A percentile compares a stretch with the other conserved stretches of the same genome.
phyloP scores from a whole-genome alignment of 345 rosid species.

The Anacardium occidentale region DNA sequence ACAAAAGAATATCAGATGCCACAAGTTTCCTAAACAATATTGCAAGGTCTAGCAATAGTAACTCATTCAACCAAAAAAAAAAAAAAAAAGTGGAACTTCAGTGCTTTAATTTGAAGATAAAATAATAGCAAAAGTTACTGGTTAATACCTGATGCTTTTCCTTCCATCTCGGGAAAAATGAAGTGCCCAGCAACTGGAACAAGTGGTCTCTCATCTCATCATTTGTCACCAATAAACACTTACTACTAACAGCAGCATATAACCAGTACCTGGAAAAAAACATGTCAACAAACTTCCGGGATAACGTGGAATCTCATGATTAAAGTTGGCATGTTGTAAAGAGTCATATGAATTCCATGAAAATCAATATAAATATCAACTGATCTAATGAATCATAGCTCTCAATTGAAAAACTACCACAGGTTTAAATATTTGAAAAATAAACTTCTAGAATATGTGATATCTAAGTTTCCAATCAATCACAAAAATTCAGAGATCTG shows the following conservation, averaged over 20 bases:
- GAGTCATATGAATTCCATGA: background rate
- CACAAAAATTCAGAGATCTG: background rate
- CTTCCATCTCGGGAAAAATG: slow-evolving; percentile 97
- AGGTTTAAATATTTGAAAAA: background rate
- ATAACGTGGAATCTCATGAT: background rate
- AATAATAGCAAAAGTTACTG: too few species aligned
- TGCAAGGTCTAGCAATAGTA: too few species aligned
- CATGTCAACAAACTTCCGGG: background rate
- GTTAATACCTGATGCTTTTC: slow-evolving; percentile 89
- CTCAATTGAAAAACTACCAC: background rate
- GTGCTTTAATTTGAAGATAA: too few species aligned
- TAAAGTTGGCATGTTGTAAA: background rate
- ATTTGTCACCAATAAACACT: slow-evolving; percentile 79
- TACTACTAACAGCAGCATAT: slow-evolving; percentile 85
- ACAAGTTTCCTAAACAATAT: too few species aligned
- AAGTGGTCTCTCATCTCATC: slow-evolving; percentile 99
- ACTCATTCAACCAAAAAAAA: too few species aligned
- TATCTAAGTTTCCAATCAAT: background rate
- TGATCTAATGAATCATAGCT: background rate
- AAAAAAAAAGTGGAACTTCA: background rate
- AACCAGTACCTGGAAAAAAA: slow-evolving; percentile 80
- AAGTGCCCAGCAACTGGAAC: slow-evolving; percentile 80
- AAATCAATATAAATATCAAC: background rate
- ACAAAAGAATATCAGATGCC: background rate
- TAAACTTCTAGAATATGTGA: background rate